Conservation (phyloP, 2,329 filamentous ascomycete genomes). For the Graphilbum sp. region DNA sequence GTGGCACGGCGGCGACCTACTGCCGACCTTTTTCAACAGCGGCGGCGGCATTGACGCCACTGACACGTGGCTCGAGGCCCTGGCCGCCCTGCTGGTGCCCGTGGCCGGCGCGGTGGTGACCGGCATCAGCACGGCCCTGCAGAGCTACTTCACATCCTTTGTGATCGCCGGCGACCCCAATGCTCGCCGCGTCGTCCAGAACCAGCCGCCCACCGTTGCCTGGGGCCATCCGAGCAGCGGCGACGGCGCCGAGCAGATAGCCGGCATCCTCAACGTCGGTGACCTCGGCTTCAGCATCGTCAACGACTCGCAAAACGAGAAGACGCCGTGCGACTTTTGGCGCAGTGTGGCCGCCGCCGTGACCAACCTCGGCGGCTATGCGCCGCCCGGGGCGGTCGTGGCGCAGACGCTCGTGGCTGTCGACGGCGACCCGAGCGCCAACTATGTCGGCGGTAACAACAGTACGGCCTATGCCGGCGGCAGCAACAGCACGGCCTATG, state of each 20-base stretch:
- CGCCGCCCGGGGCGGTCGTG: constrained; percentile 12
- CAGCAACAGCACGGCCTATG: no score
- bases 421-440: constrained; percentile 6
- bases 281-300: constrained; percentile 16
- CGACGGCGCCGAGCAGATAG: constrained; percentile 11
- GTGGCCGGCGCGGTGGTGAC: constrained; percentile 16
- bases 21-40: constrained; percentile 23
- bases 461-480: no score
- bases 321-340: constrained; percentile 19
- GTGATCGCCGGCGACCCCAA: constrained; percentile 24
- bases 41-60: constrained; percentile 7
- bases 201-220: constrained; percentile 17
- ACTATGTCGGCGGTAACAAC: constrained; percentile 8
- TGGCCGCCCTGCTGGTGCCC: constrained; percentile 14
- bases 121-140: constrained; percentile 19
- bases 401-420: constrained; percentile 7
- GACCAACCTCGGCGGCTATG: constrained; percentile 17
- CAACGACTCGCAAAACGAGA: constrained; percentile 14
- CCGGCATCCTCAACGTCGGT: constrained; percentile 18
- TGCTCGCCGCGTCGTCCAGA: constrained; percentile 11
- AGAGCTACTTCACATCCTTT: constrained; percentile 24
- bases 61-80: constrained; percentile 12
- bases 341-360: constrained; percentile 13
- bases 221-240: constrained; percentile 18
- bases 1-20: constrained; percentile 22